Base-by-base conservation (phyloP, 1,284 basidiomycete species). In the Chondrostereum purpureum region DNA sequence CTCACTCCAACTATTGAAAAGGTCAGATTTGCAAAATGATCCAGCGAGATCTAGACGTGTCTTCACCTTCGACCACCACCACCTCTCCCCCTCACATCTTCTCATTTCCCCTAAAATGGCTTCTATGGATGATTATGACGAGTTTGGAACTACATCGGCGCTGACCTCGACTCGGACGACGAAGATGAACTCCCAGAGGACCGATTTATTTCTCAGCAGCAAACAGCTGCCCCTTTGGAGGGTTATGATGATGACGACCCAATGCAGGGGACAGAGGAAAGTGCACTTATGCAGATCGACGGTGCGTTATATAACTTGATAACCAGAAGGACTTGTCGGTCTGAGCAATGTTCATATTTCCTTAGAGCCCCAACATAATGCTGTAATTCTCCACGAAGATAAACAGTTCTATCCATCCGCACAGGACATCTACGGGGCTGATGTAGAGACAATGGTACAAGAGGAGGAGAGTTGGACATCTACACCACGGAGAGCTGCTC, bases 321-420 rank as follows among this genome's bases (percentile, higher is more conserved):
- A 46, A 56, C n/a, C n/a, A n/a, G n/a, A n/a, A n/a, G 37, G 21
- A n/a, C 17, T 34, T 36, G 16, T 37, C 13, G 18, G 6, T 34
- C 19, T 21, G n/a, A 4, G 6, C 31, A 20, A n/a, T n/a, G n/a
- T n/a, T n/a, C n/a, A n/a, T n/a, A n/a, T n/a, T 16, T 17, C 19
- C 47, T 39, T 52, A 85, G 86, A 83, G 59, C 82, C 84, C 39
- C 63, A 75, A 33, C 84, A 88, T 52, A 92, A 90, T 55, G 92
- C 93, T 42, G 89, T 97, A 21, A 67, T 97, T 39, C 71, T 97
- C 45, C 95, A 99, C 59, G 96, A 99, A 63, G 90, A 99, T 70
- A 99, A 99, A 67, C 88, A 93, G 64, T 99, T 98, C 69, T 99
- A 99, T 61, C 92, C 92, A 5, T 87, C 87, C 10, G 96, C 96